Base-by-base conservation (phyloP, 768 basidiomycete genomes). In the Collybia sordida region DNA sequence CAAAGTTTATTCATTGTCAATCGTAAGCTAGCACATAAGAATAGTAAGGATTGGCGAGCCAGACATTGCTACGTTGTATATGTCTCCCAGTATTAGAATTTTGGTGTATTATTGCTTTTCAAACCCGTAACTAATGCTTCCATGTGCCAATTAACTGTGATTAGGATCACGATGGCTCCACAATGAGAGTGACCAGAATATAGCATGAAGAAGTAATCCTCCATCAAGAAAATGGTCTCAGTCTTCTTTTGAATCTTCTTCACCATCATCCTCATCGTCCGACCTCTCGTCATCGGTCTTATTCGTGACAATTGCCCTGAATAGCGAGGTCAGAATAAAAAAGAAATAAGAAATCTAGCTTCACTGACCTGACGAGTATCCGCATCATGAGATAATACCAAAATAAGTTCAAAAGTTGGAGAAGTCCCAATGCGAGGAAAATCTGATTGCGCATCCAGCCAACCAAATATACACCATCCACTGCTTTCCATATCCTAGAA, bases 331-430 rank as follows among this genome's bases (percentile, higher is more conserved):
- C 36, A 37, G 34, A n/a, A 17, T 52, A 25, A 5, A 6, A 22
- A 46, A 35, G 17, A 45, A 43, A 17, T 52, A n/a, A 28, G 37
- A 3, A 22, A 49, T 14, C 15, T 21, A 23, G 14, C n/a, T 24
- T 6, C 45, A 72, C 84, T 38, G 54, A 93, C 91, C 88, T 78
- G 42, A 78, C 66, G 14, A 88, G 73, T 45, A 96, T 87, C 47
- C 92, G 83, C 64, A 80, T 67, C 65, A 98, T 93, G 22, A 93
- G 74, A 69, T 75, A 83, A 66, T 90, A 96, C 95, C 95, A 98
- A 75, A 97, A 97, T 21, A 96, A 51, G 63, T 98, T 98, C 59
- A 99, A 75, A 35, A 81, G 57, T 64, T 94, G 92, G 14, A 99
- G 75, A 0, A 92, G 69, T 5, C 83, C 53, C 49, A 98, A 70